phyloP scores from a whole-genome alignment of 2,329 filamentous ascomycete genomes.

The Amesomyces nigricolor region DNA sequence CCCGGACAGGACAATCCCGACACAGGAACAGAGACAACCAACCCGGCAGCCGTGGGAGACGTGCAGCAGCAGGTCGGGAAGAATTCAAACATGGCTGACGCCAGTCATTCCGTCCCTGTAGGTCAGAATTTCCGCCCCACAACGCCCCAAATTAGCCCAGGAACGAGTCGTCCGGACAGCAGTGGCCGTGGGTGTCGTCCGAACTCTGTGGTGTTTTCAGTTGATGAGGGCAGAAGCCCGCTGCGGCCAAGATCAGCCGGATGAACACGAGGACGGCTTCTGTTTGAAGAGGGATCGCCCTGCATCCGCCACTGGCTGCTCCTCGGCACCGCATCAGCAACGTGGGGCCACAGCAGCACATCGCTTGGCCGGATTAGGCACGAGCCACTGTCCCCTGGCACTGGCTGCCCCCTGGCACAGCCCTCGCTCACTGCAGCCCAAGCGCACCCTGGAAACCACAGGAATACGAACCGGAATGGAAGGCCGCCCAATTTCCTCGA shows the following conservation, averaged over 20 bases:
- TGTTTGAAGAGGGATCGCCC: neutral
- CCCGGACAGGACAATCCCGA: no score
- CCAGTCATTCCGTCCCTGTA: constrained; percentile 8
- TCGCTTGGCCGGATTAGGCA: constrained; percentile 9
- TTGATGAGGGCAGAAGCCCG: no score
- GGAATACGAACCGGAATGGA: constrained; percentile 2
- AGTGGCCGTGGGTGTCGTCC: neutral
- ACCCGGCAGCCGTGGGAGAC: no score
- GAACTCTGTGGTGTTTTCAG: neutral
- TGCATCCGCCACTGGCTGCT: neutral
- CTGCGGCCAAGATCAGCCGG: neutral
- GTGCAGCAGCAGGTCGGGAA: no score
- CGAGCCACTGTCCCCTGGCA: no score
- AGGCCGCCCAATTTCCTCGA: constrained; percentile 9
- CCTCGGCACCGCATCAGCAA: neutral
- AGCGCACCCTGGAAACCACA: constrained; percentile 2
- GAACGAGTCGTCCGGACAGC: neutral
- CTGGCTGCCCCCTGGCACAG: neutral
- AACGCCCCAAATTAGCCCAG: constrained; percentile 6
- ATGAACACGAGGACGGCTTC: neutral
- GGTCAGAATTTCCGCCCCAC: constrained; percentile 10
- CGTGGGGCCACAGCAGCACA: constrained; percentile 2
- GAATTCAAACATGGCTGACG: no score
- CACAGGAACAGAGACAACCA: no score
- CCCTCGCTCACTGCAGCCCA: constrained; percentile 1